These are phyloP conservation scores for Dothidotthia symphoricarpi DNA, from an alignment of 2,329 filamentous ascomycete species.

Conservation along the genomic window DNA sequence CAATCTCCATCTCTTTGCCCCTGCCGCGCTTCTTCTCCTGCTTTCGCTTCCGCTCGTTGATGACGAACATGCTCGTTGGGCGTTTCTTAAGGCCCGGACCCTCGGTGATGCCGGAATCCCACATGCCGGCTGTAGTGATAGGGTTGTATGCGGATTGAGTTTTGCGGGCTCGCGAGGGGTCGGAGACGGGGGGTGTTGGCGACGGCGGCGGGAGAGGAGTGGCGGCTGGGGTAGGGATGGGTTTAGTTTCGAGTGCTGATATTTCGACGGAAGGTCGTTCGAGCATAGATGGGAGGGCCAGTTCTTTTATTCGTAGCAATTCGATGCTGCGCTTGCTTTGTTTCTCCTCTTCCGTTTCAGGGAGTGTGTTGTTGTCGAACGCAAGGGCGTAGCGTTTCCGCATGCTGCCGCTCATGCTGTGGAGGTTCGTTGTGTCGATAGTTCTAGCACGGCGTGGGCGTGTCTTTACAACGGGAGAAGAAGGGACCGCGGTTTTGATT, in stretches of 20 bases:
- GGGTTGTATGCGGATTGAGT: conserved; percentile 35
- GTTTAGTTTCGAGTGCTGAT: background rate
- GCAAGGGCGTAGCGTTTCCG: conserved; percentile 31
- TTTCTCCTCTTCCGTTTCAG: conserved; percentile 35
- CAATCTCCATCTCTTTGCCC: conserved; percentile 24
- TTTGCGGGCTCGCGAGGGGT: conserved; percentile 23
- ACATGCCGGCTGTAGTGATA: conserved; percentile 35
- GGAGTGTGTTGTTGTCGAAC: conserved; percentile 27
- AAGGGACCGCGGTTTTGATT: conserved; percentile 10
- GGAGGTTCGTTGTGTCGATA: conserved; percentile 31
- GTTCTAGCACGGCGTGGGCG: conserved; percentile 37
- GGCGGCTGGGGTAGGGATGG: conserved; percentile 13
- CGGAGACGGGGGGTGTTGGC: conserved; percentile 14
- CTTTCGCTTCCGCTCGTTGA: conserved; percentile 34
- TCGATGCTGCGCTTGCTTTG: conserved; percentile 34
- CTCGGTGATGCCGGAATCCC: conserved; percentile 37
- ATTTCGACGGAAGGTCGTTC: conserved; percentile 6
- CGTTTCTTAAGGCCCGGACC: conserved; percentile 27
- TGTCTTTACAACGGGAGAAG: conserved; percentile 22
- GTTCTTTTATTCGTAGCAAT: conserved; percentile 33
- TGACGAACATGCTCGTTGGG: conserved; percentile 36
- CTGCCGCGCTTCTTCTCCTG: conserved; percentile 29
- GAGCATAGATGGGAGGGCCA: conserved; percentile 19
- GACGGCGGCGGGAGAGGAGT: conserved; percentile 15
- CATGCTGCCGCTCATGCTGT: conserved; percentile 26